Evolutionary conservation across 177 flowering plant species (phyloP), one percentile per base, ranked within the genome.

Genomic region (Vitis hybrid): DNA sequence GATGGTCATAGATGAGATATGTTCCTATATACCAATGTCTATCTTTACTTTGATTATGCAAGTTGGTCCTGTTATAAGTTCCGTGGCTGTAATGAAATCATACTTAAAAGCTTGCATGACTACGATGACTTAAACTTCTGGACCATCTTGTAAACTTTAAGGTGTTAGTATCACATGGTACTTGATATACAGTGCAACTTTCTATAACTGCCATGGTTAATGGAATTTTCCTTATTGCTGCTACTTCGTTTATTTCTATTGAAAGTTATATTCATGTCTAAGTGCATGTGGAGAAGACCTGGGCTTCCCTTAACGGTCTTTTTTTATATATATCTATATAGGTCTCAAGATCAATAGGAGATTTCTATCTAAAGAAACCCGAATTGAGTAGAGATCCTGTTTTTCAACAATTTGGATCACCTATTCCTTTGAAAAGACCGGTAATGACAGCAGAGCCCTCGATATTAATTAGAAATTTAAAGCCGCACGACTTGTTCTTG

Each of bases 291-390:
- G 10, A 21, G 18, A 3, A 58, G 35, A 56, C 14, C 6, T 51
- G 46, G 46, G 46, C n/a, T 46, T 32, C 24, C 52, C 46, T 70
- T 21, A 58, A 49, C 49, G 50, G 15, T 4, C 17, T 72, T 49
- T 52, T 20, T 10, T 59, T 7, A 6, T 8, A 6, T 27, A 0
- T 27, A 27, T 27, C 7, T 41, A 69, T 63, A 2, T 53, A 90
- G 96, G 96, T 87, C 20, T 89, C 96, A 50, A 88, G 96, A 77
- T 89, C 96, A 24, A 91, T 91, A 60, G 96, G 96, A 53, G 93
- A 91, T 71, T 66, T 84, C 12, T 91, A 89, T 70, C 74, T 91
- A 67, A 91, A 91, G 87, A 86, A 81, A 70, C 91, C 93, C 1
- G 95, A 89, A 77, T 86, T 87, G 65, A 66, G 79, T 32, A 73